Evolutionary conservation across 1,139 yeast species (phyloP), one percentile per base, ranked within the genome.

Genomic region (Scheffersomyces insectosa): DNA sequence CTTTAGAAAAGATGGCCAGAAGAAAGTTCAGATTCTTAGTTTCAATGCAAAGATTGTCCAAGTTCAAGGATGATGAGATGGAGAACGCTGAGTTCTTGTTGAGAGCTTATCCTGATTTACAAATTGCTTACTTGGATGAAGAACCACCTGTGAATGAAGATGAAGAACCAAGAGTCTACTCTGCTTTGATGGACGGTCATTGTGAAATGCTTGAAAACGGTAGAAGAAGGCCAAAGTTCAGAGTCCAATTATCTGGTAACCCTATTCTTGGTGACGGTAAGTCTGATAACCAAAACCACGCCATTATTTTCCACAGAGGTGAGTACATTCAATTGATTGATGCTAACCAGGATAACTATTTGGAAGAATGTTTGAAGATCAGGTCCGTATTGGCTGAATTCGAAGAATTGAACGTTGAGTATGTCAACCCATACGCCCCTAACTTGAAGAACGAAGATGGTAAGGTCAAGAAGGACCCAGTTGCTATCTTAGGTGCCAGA

Each of bases 211-310:
- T 93, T 80, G 97, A 91, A 70, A 90, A 93, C 65, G 99, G 98
- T 60, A 86, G 97, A 71, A 90, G 99, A 77, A 91, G 97, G 72
- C 99, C 99, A 54, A 91, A 91, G 70, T 93, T 90, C 72, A 87
- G 99, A 80, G 85, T 93, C 55, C 98, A 91, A 79, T 80, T 93
- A 59, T 90, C 98, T 57, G 99, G 99, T 78, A 93, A 93, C 71
- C 98, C 99, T 64, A 93, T 93, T 69, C 80, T 93, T 65, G 99
- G 99, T 81, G 99, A 93, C 70, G 99, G 99, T 84, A 93, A 93
- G 72, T 88, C 98, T 62, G 99, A 93, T 81, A 93, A 93, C 72
- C 99, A 93, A 75, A 93, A 93, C 72, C 98, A 91, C 72, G 90
- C 98, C 51, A 72, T 93, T 58, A 89, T 93, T 65, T 93, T 93